These are phyloP conservation scores for Mrakia blollopis DNA, from an alignment of 768 basidiomycete species.

Conservation along the genomic window DNA sequence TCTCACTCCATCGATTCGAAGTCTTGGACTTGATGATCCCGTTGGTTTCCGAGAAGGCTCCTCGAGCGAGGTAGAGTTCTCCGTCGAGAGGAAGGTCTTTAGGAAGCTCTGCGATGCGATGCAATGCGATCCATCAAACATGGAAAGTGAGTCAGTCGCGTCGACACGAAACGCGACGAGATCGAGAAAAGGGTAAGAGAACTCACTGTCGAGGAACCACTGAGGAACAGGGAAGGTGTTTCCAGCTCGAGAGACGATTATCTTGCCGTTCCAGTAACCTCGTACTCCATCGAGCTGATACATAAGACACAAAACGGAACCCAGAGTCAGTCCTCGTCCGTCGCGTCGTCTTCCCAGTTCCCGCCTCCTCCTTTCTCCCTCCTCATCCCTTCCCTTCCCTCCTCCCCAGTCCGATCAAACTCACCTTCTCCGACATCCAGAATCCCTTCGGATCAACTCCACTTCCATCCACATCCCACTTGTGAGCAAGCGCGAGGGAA, in stretches of 20 bases:
- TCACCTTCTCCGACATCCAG: neutral
- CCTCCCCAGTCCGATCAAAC: neutral
- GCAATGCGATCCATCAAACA: neutral
- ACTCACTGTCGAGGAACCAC: slow-evolving; percentile 5
- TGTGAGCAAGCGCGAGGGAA: neutral
- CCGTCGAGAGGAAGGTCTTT: neutral
- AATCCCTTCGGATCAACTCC: neutral
- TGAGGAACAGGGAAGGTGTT: neutral
- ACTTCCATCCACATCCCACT: neutral
- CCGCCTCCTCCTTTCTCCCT: neutral
- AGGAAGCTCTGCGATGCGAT: neutral
- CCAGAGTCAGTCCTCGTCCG: too few relatives aligned
- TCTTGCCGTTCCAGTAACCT: neutral
- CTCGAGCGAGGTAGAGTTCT: neutral
- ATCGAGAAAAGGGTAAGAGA: neutral
- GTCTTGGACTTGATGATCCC: neutral
- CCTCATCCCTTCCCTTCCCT: neutral
- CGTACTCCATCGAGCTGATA: neutral
- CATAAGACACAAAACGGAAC: neutral
- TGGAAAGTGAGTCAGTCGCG: too few relatives aligned
- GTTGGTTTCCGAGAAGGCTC: neutral
- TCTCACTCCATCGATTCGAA: neutral
- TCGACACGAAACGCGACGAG: too few relatives aligned
- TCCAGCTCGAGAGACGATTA: neutral
- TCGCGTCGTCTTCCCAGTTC: too few relatives aligned